Conservation (phyloP, 257 asterid species). For the Solanum paucissectum region DNA sequence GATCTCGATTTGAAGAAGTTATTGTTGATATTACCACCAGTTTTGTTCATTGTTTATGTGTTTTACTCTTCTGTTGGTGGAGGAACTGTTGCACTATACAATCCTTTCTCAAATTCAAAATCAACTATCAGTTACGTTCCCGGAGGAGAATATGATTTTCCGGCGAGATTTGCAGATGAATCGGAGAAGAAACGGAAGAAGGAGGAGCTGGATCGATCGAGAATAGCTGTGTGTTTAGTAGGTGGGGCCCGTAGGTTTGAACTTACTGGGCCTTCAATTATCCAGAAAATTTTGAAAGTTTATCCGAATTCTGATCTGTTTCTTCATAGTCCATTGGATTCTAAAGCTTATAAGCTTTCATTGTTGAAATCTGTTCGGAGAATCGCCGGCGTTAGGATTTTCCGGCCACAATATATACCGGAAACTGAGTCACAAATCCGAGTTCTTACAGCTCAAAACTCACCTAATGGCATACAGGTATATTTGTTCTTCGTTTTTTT, state of each 20-base stretch:
- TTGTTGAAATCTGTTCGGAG: conserved; percentile 66
- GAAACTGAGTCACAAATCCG: conserved; percentile 51
- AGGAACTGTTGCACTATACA: background rate
- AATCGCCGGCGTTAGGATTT: conserved; percentile 60
- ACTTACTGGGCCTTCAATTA: conserved; percentile 85
- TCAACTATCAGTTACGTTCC: background rate
- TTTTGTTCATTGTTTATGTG: background rate
- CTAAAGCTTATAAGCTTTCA: conserved; percentile 53
- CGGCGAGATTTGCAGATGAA: background rate
- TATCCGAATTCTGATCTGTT: conserved; percentile 68
- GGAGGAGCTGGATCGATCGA: conserved; percentile 21
- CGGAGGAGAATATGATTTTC: background rate
- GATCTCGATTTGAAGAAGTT: background rate
- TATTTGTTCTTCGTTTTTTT: background rate
- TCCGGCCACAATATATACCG: conserved; percentile 41
- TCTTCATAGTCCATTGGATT: conserved; percentile 72
- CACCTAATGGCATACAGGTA: conserved; percentile 97
- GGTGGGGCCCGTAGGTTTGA: conserved; percentile 98
- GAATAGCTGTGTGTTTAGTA: conserved; percentile 88
- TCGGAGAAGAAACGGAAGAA: background rate
- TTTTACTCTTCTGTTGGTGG: background rate
- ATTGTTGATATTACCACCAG: background rate
- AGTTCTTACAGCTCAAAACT: conserved; percentile 61
- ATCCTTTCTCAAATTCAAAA: background rate
- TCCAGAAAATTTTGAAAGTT: conserved; percentile 49